These are phyloP conservation scores for Prunus davidiana DNA, from an alignment of 306 rosid genomes.

Conservation along the genomic window DNA sequence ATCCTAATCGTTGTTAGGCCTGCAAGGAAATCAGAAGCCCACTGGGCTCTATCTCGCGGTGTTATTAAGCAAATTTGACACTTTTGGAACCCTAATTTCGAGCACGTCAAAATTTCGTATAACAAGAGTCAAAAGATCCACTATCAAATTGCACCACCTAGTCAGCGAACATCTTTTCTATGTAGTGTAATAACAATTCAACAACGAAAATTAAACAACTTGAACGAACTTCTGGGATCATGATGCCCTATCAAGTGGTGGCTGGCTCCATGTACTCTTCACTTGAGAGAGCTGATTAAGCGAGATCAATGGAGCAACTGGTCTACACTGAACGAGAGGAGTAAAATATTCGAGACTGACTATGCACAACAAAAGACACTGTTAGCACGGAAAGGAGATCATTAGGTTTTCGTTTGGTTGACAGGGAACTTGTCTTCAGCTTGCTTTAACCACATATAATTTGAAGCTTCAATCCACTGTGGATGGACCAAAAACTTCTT, in stretches of 20 bases:
- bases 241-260: not conserved
- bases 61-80: not conserved
- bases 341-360: not conserved
- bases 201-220: not conserved
- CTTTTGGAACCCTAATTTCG: not conserved
- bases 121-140: not conserved
- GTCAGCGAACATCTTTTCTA: not conserved
- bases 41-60: too few relatives aligned
- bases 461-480: conserved; percentile 77
- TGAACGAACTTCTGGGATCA: not conserved
- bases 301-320: not conserved
- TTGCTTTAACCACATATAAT: conserved; percentile 72
- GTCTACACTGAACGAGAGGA: not conserved
- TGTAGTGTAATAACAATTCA: not conserved
- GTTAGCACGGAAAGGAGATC: conserved; percentile 21
- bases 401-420: conserved; percentile 22
- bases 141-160: not conserved
- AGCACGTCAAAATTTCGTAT: not conserved
- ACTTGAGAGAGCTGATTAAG: not conserved
- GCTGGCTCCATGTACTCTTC: not conserved
- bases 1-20: too few relatives aligned
- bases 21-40: too few relatives aligned
- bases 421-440: conserved; percentile 61
- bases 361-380: conserved; percentile 4
- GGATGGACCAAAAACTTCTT: conserved; percentile 77